phyloP scores from a whole-genome alignment of 768 basidiomycete species.

The Podaxis carcinomalis region DNA sequence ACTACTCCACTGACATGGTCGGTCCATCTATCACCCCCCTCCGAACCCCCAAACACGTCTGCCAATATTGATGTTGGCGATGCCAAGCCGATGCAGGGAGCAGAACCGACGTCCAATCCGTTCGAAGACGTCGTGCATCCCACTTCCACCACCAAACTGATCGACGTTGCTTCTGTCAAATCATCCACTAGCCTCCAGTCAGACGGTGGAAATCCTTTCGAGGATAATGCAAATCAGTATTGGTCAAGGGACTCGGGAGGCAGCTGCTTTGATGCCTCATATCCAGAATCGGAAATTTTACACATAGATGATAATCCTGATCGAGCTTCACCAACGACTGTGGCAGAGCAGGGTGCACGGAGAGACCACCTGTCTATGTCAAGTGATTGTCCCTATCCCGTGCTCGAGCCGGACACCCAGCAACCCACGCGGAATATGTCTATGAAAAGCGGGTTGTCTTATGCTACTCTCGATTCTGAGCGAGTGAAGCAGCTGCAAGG shows the following conservation, averaged over 20 bases:
- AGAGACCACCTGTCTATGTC: neutral
- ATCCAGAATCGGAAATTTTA: neutral
- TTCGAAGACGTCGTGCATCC: neutral
- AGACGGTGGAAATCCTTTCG: conserved; percentile 1
- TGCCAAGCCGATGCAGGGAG: neutral
- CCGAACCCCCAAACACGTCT: neutral
- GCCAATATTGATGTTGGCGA: neutral
- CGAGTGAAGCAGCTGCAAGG: neutral
- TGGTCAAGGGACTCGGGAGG: neutral
- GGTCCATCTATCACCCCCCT: neutral
- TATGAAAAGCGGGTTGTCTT: neutral
- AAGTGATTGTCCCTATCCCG: conserved; percentile 4
- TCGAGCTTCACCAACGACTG: neutral
- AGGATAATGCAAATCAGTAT: neutral
- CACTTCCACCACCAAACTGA: neutral
- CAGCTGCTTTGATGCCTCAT: neutral
- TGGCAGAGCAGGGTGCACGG: neutral
- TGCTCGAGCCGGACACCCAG: conserved; percentile 2
- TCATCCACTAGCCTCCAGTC: neutral
- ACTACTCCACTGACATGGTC: neutral
- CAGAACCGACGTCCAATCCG: neutral
- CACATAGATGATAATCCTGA: neutral
- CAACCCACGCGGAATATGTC: neutral
- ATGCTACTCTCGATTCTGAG: neutral
- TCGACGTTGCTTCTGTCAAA: neutral